Base-by-base conservation (phyloP, 768 basidiomycete species). In the Trametes punicea region DNA sequence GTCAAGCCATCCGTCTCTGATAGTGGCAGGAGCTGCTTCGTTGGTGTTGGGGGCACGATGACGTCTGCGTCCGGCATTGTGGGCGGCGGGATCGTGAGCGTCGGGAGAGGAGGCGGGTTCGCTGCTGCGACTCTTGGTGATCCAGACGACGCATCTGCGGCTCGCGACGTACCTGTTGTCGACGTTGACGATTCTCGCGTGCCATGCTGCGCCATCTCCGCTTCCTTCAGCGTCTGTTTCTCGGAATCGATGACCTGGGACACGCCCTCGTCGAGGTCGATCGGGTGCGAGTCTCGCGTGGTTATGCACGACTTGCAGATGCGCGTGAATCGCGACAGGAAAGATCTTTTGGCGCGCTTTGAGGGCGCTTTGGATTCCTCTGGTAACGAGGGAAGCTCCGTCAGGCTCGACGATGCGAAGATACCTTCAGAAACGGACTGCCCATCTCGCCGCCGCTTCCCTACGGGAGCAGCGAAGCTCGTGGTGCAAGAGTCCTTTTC, bases 1-100 rank as follows among this genome's bases (percentile, higher is more conserved):
- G 90, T 91, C 56, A 96, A 76, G 13, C 90, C 92, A 58, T 87
- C 91, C 6, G 93, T 92, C 72, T 94, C 92, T 6, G 83, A 79
- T 21, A 78, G 73, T 7, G 90, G 82, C 4, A 81, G 66, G 2
- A 81, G 65, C 40, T 63, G 60, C 53, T 79, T 74, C 7, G 75
- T 74, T 15, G 81, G 80, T 2, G 79, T 77, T 23, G 82, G 76
- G 11, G 81, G 77, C 1, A 78, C 63, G 50, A 78, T 47, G 52
- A 79, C 63, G 8, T 78, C 75, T 6, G 72, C 71, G 42, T 66
- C 68, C 7, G 64, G 44, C 21, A 54, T 31, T 21, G 62, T 20
- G n/a, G 68, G 46, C 5, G 69, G 39, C 0, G 62, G 40, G 31
- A 70, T 47, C 16, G 55, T 44, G 21, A 46, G 60, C 1, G 62